These are phyloP conservation scores for Isabelozyma rhagii DNA, from an alignment of 805 yeast genomes.

Conservation along the genomic window DNA sequence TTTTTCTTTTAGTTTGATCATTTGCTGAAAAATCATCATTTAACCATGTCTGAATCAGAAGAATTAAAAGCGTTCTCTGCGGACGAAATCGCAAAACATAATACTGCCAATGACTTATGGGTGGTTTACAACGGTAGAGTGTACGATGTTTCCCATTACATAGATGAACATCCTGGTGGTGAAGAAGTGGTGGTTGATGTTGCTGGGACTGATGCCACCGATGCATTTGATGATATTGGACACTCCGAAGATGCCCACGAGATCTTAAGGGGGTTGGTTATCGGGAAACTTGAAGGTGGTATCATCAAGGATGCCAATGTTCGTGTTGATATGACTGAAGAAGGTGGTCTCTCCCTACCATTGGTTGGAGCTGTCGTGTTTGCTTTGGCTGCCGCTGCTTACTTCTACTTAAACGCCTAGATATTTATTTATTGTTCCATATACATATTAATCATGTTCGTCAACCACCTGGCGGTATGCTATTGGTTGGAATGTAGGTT, in stretches of 20 bases:
- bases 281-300: conserved; percentile 78
- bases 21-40: neutral
- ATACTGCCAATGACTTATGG: conserved; percentile 40
- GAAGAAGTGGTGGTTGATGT: conserved; percentile 43
- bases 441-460: neutral
- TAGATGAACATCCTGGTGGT: conserved; percentile 49
- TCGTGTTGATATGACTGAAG: conserved; percentile 9
- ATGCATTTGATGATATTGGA: conserved; percentile 72
- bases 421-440: neutral
- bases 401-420: conserved; percentile 27
- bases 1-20: neutral
- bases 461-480: too few species aligned
- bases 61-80: conserved; percentile 48
- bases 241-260: conserved; percentile 96
- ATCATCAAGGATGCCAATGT: conserved; percentile 30
- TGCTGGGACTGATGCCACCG: conserved; percentile 45
- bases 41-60: conserved; percentile 1
- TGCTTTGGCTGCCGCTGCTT: conserved; percentile 42
- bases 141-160: conserved; percentile 38
- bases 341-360: conserved; percentile 20
- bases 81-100: conserved; percentile 46
- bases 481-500: too few species aligned
- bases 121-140: conserved; percentile 43
- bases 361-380: conserved; percentile 33
- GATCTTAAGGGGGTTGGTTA: conserved; percentile 58